These are phyloP conservation scores for Aphanomyces stellatus DNA, from an alignment of 352 stramenopile species.

Conservation along the genomic window DNA sequence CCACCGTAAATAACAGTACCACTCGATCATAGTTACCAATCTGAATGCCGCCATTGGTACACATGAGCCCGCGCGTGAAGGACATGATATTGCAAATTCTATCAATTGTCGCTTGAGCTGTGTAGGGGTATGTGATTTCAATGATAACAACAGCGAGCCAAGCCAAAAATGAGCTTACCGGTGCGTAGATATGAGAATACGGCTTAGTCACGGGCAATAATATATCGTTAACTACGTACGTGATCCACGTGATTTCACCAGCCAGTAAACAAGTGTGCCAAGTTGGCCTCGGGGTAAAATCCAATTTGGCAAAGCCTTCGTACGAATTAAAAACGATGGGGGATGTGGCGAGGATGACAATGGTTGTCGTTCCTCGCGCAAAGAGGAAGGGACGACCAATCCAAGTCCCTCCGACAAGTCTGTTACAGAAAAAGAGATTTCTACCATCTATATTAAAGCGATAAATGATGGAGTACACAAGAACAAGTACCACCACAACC, in stretches of 20 bases:
- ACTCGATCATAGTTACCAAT: neutral
- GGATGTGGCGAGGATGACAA: neutral
- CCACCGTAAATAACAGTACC: neutral
- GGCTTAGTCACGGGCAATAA: neutral
- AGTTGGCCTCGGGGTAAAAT: neutral
- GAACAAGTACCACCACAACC: no score
- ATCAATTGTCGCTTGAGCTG: neutral
- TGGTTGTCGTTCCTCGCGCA: no score
- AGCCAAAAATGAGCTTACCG: neutral
- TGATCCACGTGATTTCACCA: slow-evolving; percentile 5
- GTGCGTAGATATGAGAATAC: neutral
- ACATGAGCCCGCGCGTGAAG: neutral
- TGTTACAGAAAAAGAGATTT: no score
- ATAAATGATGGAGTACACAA: no score
- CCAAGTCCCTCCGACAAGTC: neutral
- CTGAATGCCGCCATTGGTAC: neutral
- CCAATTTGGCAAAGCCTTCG: neutral
- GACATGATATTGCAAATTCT: neutral
- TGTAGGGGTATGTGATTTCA: neutral
- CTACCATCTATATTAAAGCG: no score
- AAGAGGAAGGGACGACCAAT: neutral
- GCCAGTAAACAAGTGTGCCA: neutral
- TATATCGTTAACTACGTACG: slow-evolving; percentile 6
- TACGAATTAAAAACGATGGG: neutral
- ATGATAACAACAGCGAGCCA: neutral